Conservation (phyloP, 345 rosid species). For the Reutealis trisperma region DNA sequence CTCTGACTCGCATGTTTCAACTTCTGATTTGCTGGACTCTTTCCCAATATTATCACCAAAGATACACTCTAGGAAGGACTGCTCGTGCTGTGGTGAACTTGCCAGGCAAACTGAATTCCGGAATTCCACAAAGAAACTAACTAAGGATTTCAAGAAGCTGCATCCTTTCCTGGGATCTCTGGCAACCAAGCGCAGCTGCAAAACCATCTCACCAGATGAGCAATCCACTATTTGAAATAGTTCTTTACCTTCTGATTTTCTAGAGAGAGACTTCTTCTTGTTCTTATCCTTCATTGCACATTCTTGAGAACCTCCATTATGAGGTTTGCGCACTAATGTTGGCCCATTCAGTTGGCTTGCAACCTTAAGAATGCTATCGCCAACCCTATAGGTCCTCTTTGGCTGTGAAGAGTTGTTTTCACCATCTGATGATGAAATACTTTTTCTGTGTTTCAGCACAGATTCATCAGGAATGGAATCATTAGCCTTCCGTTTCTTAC, state of each 20-base stretch:
- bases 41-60: constrained; percentile 29
- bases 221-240: constrained; percentile 24
- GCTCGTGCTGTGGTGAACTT: constrained; percentile 17
- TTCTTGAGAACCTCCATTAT: constrained; percentile 6
- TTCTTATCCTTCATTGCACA: background rate
- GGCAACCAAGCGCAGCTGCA: constrained; percentile 42
- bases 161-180: constrained; percentile 35
- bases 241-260: constrained; percentile 23
- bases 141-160: constrained; percentile 19
- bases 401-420: constrained; percentile 29
- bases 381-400: constrained; percentile 41
- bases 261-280: constrained; percentile 27
- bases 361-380: constrained; percentile 41
- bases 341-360: constrained; percentile 31
- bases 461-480: constrained; percentile 32
- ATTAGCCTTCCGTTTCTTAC: constrained; percentile 46
- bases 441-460: constrained; percentile 27
- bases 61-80: constrained; percentile 22
- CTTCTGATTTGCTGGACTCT: constrained; percentile 23
- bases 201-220: constrained; percentile 38
- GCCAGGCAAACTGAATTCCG: constrained; percentile 38
- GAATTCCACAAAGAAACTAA: constrained; percentile 41
- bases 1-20: constrained; percentile 26
- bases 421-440: constrained; percentile 20
- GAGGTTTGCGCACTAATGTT: constrained; percentile 24